Percentiles rank a stretch among this genome's conserved stretches.
phyloP scores from a whole-genome alignment of 257 asterid species.

The Handroanthus guayacan region DNA sequence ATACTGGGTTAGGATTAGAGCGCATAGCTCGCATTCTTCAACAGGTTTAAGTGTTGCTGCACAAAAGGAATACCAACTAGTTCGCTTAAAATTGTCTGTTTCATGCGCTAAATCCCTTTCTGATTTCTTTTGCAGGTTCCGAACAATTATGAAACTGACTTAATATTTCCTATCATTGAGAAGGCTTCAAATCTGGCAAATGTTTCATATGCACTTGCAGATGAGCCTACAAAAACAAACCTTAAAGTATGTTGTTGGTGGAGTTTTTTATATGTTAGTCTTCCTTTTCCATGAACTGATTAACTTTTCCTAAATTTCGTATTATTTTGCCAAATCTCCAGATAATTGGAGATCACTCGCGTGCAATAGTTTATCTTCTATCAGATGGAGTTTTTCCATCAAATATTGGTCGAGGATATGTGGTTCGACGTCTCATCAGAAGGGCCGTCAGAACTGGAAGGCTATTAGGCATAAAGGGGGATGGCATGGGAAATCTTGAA shows the following conservation, averaged over 20 bases:
- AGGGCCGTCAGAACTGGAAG: conserved; percentile 88
- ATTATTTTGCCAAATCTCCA: conserved; percentile 41
- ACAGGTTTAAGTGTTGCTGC: conserved; percentile 47
- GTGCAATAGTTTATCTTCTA: conserved; percentile 91
- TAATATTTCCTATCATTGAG: conserved; percentile 85
- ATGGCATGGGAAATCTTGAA: conserved; percentile 66
- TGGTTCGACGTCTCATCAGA: conserved; percentile 94
- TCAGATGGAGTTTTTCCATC: conserved; percentile 97
- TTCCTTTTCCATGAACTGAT: conserved; percentile 28
- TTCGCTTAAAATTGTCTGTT: background rate
- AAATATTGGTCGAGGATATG: conserved; percentile 92
- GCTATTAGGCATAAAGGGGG: conserved; percentile 86
- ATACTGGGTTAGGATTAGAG: conserved; percentile 96
- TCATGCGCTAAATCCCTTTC: conserved; percentile 24
- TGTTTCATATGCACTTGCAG: conserved; percentile 65
- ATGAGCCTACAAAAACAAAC: conserved; percentile 67
- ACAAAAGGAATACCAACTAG: background rate
- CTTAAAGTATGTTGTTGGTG: conserved; percentile 63
- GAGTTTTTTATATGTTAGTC: conserved; percentile 20
- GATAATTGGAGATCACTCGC: conserved; percentile 97
- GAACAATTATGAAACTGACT: conserved; percentile 91
- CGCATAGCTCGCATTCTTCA: conserved; percentile 97
- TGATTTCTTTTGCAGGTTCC: conserved; percentile 71
- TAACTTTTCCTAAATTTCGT: conserved; percentile 24
- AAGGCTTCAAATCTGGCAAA: conserved; percentile 84